Evolutionary conservation across 1,139 yeast species (phyloP), one percentile per base, ranked within the genome.

Genomic region (Candida sp.): DNA sequence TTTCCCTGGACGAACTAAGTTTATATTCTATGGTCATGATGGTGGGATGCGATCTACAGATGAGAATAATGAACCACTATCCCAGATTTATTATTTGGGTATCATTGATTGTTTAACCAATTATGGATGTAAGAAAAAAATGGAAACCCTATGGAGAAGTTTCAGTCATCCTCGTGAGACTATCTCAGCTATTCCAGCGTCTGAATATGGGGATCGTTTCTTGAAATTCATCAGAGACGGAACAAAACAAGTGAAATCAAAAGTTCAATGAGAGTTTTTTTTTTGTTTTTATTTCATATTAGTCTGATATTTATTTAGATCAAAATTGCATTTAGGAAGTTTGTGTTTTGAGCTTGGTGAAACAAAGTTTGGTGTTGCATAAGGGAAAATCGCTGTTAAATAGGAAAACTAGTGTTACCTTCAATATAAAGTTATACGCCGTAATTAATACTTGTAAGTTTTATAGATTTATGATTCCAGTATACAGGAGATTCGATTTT

Each of bases 21-120:
- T 71, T 56, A 71, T 75, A 35, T 88, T 89, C 55, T 88, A 88
- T 60, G 82, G 83, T 8, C 90, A 84, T 56, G 88, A 87, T 60
- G 97, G 97, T 21, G 99, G 98, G 5, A 82, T 88, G 38, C 71
- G 86, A 44, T 84, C 95, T 1, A 84, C 96, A 0, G 81, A 85
- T 55, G 81, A 73, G 41, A 59, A 75, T 41, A 77, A 88, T 55
- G 74, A 78, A 41, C 89, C 90, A 23, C 61, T 81, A 39, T 73
- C 79, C 23, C 81, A 86, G 46, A 81, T 95, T 11, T 95, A 95
- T 64, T 95, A 91, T 58, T 68, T 95, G 54, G 99, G 99, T 11
- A 84, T 95, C 39, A 95, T 95, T 55, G 99, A 95, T 60, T 91
- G 96, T 64, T 70, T 95, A 51, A 95, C 99, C 0, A 81, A 84